A percentile compares a stretch with the other conserved stretches of the same genome.
Evolutionary conservation across 441 rosid genomes (phyloP).

Genomic region (Populus hybrid): DNA sequence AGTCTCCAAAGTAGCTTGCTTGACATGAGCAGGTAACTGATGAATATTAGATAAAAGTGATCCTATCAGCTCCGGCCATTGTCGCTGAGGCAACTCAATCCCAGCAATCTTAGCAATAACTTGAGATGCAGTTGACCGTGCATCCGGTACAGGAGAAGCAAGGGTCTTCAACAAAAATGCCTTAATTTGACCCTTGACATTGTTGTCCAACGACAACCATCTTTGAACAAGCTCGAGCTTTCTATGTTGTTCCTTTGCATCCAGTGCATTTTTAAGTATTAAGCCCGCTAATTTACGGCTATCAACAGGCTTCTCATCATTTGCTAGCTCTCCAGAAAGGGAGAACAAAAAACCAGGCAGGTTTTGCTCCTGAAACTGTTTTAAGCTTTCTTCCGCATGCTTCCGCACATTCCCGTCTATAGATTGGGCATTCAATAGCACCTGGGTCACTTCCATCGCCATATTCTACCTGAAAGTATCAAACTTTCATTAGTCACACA

Average conservation of each 20-base stretch:
- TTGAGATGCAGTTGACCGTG: constrained; percentile 49
- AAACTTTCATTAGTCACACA: background rate
- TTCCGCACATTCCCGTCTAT: constrained; percentile 46
- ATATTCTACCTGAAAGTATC: constrained; percentile 30
- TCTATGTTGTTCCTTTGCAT: constrained; percentile 51
- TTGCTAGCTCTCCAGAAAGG: constrained; percentile 43
- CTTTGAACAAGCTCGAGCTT: constrained; percentile 49
- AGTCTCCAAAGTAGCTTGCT: constrained; percentile 56
- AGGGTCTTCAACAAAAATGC: constrained; percentile 38
- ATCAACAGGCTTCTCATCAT: constrained; percentile 51
- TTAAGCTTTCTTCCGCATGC: constrained; percentile 63
- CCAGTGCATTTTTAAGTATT: constrained; percentile 48
- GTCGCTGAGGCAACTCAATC: constrained; percentile 49
- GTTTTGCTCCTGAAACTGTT: constrained; percentile 60
- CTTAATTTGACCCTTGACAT: constrained; percentile 42
- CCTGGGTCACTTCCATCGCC: constrained; percentile 61
- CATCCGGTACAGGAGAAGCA: constrained; percentile 40
- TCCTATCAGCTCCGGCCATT: constrained; percentile 54
- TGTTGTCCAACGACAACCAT: constrained; percentile 44
- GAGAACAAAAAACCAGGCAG: constrained; percentile 46
- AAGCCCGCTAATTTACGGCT: constrained; percentile 54
- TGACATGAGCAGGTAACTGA: constrained; percentile 44
- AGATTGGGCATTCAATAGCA: constrained; percentile 49
- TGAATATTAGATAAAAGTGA: constrained; percentile 41
- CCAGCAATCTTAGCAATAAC: constrained; percentile 52